Conservation (phyloP, 2,329 filamentous ascomycete species). For the Teratosphaeriaceae sp. region DNA sequence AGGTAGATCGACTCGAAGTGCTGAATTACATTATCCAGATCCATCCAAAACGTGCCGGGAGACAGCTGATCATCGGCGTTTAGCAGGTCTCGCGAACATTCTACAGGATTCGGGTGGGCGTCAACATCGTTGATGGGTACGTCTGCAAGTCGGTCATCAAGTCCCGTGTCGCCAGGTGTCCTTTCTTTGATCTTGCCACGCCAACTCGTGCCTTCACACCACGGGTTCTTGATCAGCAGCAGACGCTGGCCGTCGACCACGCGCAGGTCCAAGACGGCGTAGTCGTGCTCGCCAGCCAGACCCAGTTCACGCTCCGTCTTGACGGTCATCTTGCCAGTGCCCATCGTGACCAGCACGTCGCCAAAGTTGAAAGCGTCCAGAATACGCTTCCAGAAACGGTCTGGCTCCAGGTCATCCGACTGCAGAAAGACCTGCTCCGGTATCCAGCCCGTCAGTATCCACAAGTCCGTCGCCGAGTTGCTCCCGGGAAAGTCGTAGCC, state of each 20-base stretch:
- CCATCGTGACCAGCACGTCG: constrained; percentile 81
- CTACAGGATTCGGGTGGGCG: constrained; percentile 22
- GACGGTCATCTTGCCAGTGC: constrained; percentile 73
- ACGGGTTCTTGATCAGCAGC: constrained; percentile 90
- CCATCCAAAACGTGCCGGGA: constrained; percentile 90
- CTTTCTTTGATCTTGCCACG: constrained; percentile 42
- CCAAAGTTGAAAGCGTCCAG: constrained; percentile 66
- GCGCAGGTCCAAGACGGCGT: constrained; percentile 77
- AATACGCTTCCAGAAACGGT: constrained; percentile 71
- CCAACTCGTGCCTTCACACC: constrained; percentile 77
- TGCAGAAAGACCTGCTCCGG: constrained; percentile 92
- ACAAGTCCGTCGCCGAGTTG: constrained; percentile 92
- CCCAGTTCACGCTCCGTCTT: constrained; percentile 75
- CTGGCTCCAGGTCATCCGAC: constrained; percentile 70
- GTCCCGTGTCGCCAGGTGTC: constrained; percentile 5
- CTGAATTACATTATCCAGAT: constrained; percentile 77
- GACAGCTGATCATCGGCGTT: constrained; percentile 33
- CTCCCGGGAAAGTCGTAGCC: constrained; percentile 98
- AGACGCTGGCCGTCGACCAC: constrained; percentile 57
- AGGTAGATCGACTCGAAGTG: constrained; percentile 95
- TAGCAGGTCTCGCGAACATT: constrained; percentile 29
- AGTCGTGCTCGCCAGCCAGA: constrained; percentile 85
- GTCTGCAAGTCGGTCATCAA: constrained; percentile 5
- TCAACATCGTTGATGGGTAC: constrained; percentile 14
- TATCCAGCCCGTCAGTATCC: constrained; percentile 91